phyloP scores from a whole-genome alignment of 2,329 filamentous ascomycete genomes.

The Fusarium secorum region DNA sequence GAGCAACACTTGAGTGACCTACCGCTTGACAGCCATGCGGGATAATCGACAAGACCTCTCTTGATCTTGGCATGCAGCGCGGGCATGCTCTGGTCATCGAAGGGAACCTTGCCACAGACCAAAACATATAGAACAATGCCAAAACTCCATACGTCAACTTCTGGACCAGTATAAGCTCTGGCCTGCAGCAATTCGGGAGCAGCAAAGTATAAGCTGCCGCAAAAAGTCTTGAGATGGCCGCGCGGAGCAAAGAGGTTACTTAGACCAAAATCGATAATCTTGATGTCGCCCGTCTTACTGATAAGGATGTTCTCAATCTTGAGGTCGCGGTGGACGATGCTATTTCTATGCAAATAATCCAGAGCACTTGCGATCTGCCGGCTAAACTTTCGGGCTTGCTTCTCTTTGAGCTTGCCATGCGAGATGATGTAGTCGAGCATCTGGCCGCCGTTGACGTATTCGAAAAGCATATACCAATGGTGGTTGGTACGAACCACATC shows the following conservation, averaged over 20 bases:
- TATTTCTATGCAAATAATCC: constrained; percentile 97
- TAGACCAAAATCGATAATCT: constrained; percentile 98
- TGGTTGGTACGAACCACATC: constrained; percentile 96
- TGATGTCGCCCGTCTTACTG: constrained; percentile 98
- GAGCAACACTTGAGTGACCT: constrained; percentile 46
- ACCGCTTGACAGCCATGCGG: constrained; percentile 90
- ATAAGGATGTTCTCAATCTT: constrained; percentile 99
- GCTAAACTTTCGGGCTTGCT: constrained; percentile 96
- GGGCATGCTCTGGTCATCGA: constrained; percentile 99
- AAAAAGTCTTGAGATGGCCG: constrained; percentile 91
- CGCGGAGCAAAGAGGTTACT: constrained; percentile 94
- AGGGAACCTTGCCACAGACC: constrained; percentile 97
- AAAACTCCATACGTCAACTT: constrained; percentile 99
- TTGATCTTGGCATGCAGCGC: constrained; percentile 99
- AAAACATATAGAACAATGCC: constrained; percentile 97
- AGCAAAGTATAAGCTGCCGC: constrained; percentile 96
- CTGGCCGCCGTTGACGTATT: constrained; percentile 98
- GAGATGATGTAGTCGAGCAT: constrained; percentile 99
- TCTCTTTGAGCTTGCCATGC: constrained; percentile 96
- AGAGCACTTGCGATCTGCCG: constrained; percentile 95
- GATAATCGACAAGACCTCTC: constrained; percentile 94
- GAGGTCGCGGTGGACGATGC: constrained; percentile 94
- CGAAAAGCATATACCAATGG: constrained; percentile 99
- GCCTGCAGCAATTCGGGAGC: constrained; percentile 94
- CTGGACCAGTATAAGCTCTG: constrained; percentile 91